phyloP scores from a whole-genome alignment of 2,329 filamentous ascomycete species.

The Alternaria metachromatica region DNA sequence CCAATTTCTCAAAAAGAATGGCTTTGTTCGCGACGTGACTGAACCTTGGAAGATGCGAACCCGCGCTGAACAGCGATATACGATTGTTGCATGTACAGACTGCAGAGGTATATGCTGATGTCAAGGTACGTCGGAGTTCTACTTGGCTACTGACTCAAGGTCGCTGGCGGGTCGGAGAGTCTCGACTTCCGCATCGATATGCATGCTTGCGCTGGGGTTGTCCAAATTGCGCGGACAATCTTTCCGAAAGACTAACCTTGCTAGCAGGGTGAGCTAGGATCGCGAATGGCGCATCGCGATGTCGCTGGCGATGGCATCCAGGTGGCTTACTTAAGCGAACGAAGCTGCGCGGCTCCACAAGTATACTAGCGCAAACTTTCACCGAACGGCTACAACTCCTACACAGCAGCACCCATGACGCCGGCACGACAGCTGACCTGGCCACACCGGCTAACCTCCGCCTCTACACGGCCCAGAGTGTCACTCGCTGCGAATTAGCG shows the following conservation, averaged over 20 bases:
- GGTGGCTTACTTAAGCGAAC: slow-evolving; percentile 9
- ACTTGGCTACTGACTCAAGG: background rate
- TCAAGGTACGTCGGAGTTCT: background rate
- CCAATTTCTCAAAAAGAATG: slow-evolving; percentile 4
- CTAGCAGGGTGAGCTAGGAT: background rate
- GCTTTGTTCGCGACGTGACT: background rate
- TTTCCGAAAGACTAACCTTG: background rate
- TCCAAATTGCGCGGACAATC: background rate
- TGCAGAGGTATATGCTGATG: background rate
- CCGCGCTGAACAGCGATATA: slow-evolving; percentile 1
- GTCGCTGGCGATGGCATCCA: background rate
- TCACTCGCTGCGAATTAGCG: background rate
- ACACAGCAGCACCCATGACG: slow-evolving; percentile 3
- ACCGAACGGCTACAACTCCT: slow-evolving; percentile 10
- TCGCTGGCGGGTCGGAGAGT: background rate
- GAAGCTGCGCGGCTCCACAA: background rate
- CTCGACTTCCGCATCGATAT: background rate
- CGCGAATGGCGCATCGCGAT: background rate
- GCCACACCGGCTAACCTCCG: background rate
- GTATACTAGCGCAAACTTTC: slow-evolving; percentile 11
- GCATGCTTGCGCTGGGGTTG: background rate
- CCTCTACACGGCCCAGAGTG: slow-evolving; percentile 4
- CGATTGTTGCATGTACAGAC: background rate
- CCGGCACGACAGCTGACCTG: slow-evolving; percentile 8
- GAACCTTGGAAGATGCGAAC: background rate